A percentile compares a stretch with the other conserved stretches of the same genome.
Conservation (phyloP, 768 basidiomycete species). For the Xerocomus brunneocitrinus region DNA sequence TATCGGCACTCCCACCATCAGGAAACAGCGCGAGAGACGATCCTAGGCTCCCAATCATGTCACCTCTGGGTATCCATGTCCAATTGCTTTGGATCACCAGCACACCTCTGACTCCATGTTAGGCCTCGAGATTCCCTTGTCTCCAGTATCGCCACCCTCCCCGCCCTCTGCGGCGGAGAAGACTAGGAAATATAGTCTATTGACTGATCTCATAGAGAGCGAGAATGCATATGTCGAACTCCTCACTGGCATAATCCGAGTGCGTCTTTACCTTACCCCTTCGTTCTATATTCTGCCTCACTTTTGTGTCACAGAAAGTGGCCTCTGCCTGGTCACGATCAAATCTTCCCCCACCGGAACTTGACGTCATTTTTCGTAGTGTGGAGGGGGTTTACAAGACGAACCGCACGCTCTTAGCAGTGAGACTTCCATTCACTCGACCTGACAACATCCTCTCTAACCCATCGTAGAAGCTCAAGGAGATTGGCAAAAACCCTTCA, state of each 20-base stretch:
- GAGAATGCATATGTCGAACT: constrained; percentile 91
- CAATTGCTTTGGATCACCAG: constrained; percentile 1
- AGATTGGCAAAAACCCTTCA: constrained; percentile 88
- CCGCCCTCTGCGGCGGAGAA: constrained; percentile 38
- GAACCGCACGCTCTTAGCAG: constrained; percentile 74
- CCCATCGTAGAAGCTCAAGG: constrained; percentile 75
- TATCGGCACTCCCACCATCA: constrained; percentile 16
- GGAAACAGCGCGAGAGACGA: constrained; percentile 14
- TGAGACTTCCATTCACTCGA: constrained; percentile 25
- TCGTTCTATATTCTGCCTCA: constrained; percentile 6
- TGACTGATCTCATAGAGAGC: constrained; percentile 89
- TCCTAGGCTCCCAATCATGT: constrained; percentile 2
- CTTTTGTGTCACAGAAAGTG: constrained; percentile 63
- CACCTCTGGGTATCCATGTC: constrained; percentile 24
- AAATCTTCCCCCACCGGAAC: constrained; percentile 87
- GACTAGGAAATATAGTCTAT: constrained; percentile 69
- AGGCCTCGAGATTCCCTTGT: constrained; percentile 23
- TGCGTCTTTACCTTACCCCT: constrained; percentile 37
- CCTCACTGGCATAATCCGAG: constrained; percentile 85
- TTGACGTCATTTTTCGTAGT: constrained; percentile 92
- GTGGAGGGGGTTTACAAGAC: constrained; percentile 92
- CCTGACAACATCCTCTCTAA: constrained; percentile 8
- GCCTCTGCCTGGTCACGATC: constrained; percentile 96
- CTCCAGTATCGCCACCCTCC: constrained; percentile 17
- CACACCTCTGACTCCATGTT: constrained; percentile 15